Percentiles rank a stretch among this genome's conserved stretches.
Conservation (phyloP, 139 green algal genomes). For the Haematococcus lacustris region DNA sequence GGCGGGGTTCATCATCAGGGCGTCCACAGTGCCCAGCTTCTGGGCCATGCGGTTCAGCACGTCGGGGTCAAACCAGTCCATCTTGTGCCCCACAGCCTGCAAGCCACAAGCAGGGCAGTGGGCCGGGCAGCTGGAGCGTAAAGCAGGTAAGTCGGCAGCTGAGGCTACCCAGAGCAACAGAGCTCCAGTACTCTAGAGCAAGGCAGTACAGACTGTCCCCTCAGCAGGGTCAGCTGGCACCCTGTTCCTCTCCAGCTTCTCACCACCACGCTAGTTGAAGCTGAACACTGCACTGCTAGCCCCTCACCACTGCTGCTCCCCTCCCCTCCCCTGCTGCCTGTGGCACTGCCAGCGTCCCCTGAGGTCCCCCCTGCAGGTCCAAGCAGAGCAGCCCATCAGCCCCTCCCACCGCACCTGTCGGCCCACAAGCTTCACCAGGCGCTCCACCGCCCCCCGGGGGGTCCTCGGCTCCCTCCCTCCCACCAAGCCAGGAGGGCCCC, state of each 20-base stretch:
- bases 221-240: background rate
- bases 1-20: conserved; percentile 22
- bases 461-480: conserved; percentile 16
- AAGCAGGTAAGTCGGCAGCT: background rate
- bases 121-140: background rate
- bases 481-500: conserved; percentile 3
- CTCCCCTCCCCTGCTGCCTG: background rate
- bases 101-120: background rate
- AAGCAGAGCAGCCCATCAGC: background rate
- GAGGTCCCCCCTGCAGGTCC: background rate
- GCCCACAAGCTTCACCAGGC: conserved; percentile 32
- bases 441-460: conserved; percentile 18
- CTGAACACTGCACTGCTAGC: background rate
- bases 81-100: conserved; percentile 27
- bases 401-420: conserved; percentile 5
- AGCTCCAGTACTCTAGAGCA: background rate
- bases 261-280: background rate
- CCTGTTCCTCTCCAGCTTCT: background rate
- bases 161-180: background rate
- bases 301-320: background rate
- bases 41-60: conserved; percentile 34
- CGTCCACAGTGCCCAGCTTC: conserved; percentile 33
- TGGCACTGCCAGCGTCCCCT: background rate
- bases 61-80: conserved; percentile 42
- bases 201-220: background rate